Evolutionary conservation across 305 asterid genomes (phyloP), one percentile per base, ranked within the genome.

Genomic region (Andrographis paniculata): DNA sequence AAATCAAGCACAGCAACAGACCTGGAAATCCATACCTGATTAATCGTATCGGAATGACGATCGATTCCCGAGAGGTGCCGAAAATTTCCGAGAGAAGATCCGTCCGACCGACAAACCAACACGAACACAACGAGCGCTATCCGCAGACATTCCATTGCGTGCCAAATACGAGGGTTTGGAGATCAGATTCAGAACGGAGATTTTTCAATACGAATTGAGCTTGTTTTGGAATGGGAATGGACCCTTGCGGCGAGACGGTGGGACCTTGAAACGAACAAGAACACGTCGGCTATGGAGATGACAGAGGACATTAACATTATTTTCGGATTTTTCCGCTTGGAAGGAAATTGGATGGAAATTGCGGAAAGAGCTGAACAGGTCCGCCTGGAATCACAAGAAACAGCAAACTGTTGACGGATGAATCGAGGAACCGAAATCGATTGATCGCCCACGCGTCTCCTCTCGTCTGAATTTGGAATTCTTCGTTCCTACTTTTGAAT

Each of bases 41-140:
- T 36, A 14, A 37, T 31, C 31, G 16, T 9, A 35, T 52, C 17
- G n/a, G 35, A 42, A 23, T 15, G 42, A 11, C 16, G 59, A 35
- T 2, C 40, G 15, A 2, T 4, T 54, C 33, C 46, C 19, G 55
- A 52, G 12, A 66, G 41, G 46, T 57, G 41, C 21, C 70, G 52
- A 21, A 51, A 43, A 39, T 23, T 20, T 23, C 53, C 42, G 20
- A 42, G 28, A 53, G 50, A 49, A 35, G 68, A 69, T 15, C 66
- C 71, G 61, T 55, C 45, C 23, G 74, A 73, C 50, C 48, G 69
- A 48, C 33, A 67, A 42, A 71, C 56, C 39, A 53, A 50, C 59
- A 65, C 23, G 31, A 72, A 14, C 41, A 62, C 36, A 42, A 71
- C 44, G 52, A 53, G 51, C 47, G 49, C 8, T 37, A 47, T 17